Conservation (phyloP, 495 filamentous ascomycete genomes). For the Neurospora hispaniola region DNA sequence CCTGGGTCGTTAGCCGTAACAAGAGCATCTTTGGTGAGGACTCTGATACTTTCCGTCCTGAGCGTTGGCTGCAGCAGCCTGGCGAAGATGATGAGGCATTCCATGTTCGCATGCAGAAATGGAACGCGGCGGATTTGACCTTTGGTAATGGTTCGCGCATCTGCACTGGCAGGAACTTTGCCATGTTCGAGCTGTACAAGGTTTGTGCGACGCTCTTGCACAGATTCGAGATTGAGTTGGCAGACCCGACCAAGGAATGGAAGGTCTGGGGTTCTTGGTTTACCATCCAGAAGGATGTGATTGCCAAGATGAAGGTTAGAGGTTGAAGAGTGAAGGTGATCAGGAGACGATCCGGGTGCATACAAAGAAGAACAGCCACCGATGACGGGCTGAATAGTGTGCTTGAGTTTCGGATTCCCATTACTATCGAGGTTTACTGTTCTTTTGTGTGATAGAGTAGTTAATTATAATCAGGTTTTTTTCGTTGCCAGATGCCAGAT, state of each 20-base stretch:
- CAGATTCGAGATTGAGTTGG: slow-evolving; percentile 33
- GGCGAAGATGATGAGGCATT: slow-evolving; percentile 17
- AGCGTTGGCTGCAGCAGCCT: slow-evolving; percentile 30
- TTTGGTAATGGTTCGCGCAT: slow-evolving; percentile 52
- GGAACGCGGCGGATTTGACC: slow-evolving; percentile 19
- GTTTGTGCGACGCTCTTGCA: slow-evolving; percentile 48
- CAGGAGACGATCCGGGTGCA: not conserved
- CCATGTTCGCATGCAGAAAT: slow-evolving; percentile 8
- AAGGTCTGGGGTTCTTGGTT: slow-evolving; percentile 7
- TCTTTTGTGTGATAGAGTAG: not conserved
- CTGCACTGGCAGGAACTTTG: slow-evolving; percentile 56
- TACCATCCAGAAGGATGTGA: slow-evolving; percentile 6
- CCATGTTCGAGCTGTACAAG: slow-evolving; percentile 53
- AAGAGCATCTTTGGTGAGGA: slow-evolving; percentile 35
- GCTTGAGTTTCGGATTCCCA: not conserved
- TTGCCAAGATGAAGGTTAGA: slow-evolving; percentile 3
- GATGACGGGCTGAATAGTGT: not conserved
- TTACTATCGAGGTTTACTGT: not conserved
- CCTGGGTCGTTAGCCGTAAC: slow-evolving; percentile 25
- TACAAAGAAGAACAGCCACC: not conserved
- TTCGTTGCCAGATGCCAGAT: not conserved
- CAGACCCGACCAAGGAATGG: slow-evolving; percentile 12
- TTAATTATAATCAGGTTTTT: not conserved
- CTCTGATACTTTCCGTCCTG: slow-evolving; percentile 41
- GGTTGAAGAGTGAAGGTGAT: not conserved